Base-by-base conservation (phyloP, 2,329 filamentous ascomycete species). In the Gyromitra esculenta region DNA sequence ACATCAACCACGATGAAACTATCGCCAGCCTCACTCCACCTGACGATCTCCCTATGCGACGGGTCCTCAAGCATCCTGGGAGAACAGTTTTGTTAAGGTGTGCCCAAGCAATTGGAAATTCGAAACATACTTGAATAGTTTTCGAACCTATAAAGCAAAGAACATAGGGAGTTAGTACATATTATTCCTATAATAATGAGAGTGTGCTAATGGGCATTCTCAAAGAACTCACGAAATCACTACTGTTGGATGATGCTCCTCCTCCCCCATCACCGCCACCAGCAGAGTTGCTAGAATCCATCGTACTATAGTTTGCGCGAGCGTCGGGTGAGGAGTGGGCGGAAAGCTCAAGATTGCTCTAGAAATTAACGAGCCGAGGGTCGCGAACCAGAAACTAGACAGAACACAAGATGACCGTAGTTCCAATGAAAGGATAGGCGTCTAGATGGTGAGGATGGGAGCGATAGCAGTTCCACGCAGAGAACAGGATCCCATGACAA, bases 1-100 rank as follows among this genome's bases (percentile, higher is more conserved):
- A 97, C 96, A 89, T 99, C 96, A 69, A 98, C 87, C 65, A 99
- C 96, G 75, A 99, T 95, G 82, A 99, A 99, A 81, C 94, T 97
- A 82, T 97, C 93, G 69, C 94, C 94, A 79, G 94, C 91, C 80
- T 97, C 93, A 76, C 94, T 94, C 96, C 96, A 99, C 85, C 95
- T 89, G 63, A 98, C 96, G 77, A 98, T 94, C 77, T 92, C 91
- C 81, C 94, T 90, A 84, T 99, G 96, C 68, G 93, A 91, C 45
- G 94, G 94, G 82, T 96, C 96, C 85, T 98, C 95, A 81, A 99
- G 87, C 96, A 99, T 99, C 83, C 93, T 97, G 79, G 81, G 71
- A 80, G 78, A 71, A 79, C 56, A 68, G 62, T 31, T 39, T 73
- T 21, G 63, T 73, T 57, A 57, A 69, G 60, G 63, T 41, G 59